phyloP scores from a whole-genome alignment of 208 protist genomes.

The Leptomonas pyrrhocoris region DNA sequence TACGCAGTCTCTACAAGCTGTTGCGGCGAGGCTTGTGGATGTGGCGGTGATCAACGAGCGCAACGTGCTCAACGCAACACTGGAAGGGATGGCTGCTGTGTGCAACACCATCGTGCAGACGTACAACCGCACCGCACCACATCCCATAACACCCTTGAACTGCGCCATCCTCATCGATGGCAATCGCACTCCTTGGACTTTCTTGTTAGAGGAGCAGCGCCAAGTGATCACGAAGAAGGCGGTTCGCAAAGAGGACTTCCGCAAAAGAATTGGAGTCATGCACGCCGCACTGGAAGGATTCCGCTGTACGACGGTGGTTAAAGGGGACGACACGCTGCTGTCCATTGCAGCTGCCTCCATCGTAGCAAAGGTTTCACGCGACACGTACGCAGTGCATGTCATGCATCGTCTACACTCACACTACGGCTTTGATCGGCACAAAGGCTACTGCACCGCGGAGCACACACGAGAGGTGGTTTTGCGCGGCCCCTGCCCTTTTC shows the following conservation, averaged over 20 bases:
- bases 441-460: conserved; percentile 50
- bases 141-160: conserved; percentile 29
- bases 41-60: conserved; percentile 38
- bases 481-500: conserved; percentile 36
- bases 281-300: conserved; percentile 30
- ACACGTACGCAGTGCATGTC: conserved; percentile 35
- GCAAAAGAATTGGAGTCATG: conserved; percentile 25
- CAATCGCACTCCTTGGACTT: conserved; percentile 49
- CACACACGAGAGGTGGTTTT: conserved; percentile 31
- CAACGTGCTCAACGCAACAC: conserved; percentile 65
- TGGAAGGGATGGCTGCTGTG: conserved; percentile 58
- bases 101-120: conserved; percentile 25
- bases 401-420: conserved; percentile 38
- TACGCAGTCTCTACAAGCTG: conserved; percentile 19
- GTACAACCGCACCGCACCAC: conserved; percentile 10
- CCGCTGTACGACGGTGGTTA: conserved; percentile 33
- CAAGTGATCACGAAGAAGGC: neutral
- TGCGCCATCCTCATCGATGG: conserved; percentile 58
- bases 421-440: conserved; percentile 57
- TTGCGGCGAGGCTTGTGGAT: conserved; percentile 34
- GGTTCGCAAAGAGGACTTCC: conserved; percentile 18
- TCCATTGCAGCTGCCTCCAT: conserved; percentile 51
- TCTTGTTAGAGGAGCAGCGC: conserved; percentile 27
- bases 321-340: conserved; percentile 39
- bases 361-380: conserved; percentile 51